Evolutionary conservation across 192 early-diverging fungal genomes (phyloP), one percentile per base, ranked within the genome.

Genomic region (Linderina pennispora): DNA sequence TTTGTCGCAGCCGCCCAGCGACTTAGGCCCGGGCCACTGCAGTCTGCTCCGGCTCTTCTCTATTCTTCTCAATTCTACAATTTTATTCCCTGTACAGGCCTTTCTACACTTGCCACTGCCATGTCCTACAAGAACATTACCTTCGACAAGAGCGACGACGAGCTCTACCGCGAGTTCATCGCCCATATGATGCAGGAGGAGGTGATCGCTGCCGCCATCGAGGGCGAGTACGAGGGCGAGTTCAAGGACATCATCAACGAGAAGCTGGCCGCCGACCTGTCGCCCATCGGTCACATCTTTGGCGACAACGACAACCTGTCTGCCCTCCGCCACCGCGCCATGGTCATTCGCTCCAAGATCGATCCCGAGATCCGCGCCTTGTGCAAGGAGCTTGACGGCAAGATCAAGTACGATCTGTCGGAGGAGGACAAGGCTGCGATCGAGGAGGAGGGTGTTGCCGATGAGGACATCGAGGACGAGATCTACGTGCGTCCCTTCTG

Each of bases 111-210:
- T n/a, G n/a, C n/a, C n/a, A n/a, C 14, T 50, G 16, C 49, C 26
- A 72, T 72, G 69, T 65, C 69, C 24, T 72, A 65, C 39, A 48
- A 50, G 15, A 50, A 55, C 20, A 60, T 38, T 39, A 61, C 59
- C 23, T 41, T 53, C n/a, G 71, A 59, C 55, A 62, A 74, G 65
- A 63, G 64, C 44, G 71, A 74, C 49, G 50, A 55, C 48, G 55
- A 67, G 58, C 71, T 65, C 50, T 74, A 67, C 53, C 55, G 62
- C 19, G 64, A 66, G 45, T 74, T 74, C 33, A 47, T 63, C 24
- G 17, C 23, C 23, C 55, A 53, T 25, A 34, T 74, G 59, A 21
- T 55, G 14, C 40, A 58, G 36, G 65, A 74, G n/a, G 71, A 56
- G 18, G 60, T 63, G n/a, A 50, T 74, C 39, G 71, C 62, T 48